Base-by-base conservation (phyloP, 1,139 yeast genomes). In the Meyerozyma elateridarum region DNA sequence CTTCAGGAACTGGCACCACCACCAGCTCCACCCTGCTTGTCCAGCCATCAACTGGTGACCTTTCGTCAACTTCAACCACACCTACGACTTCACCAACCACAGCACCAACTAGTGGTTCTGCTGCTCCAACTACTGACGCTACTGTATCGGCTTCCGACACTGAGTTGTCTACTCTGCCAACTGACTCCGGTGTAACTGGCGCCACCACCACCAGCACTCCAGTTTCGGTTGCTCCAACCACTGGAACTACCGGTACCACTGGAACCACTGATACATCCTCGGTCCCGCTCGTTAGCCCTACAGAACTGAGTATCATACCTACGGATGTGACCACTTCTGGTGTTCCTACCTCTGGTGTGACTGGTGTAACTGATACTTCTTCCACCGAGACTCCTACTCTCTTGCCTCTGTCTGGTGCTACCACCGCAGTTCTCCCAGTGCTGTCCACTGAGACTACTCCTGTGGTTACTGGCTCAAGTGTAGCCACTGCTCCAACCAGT, bases 381-480 rank as follows among this genome's bases (percentile, higher is more conserved):
- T 14, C 16, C 3, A 7, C 26, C 9, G n/a, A n/a, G n/a, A n/a
- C n/a, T n/a, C n/a, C n/a, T n/a, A n/a, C n/a, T n/a, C 14, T 16
- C 13, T 11, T 21, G 11, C 7, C 29, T 8, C 26, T 19, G 22
- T 19, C 35, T 17, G 38, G 38, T 19, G 25, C 37, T 17, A 17
- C 41, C 9, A 28, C 29, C 16, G 36, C 25, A 5, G 35, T 37
- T 12, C 26, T 40, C 15, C 35, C 35, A 21, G 25, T 28, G 9
- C 20, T 19, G 20, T 19, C 8, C 8, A 19, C 7, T 9, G 8
- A 18, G 12, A 13, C 30, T 18, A 6, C 25, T 6, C 18, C 4
- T 4, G 15, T 18, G 16, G 22, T 6, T n/a, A n/a, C n/a, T n/a
- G n/a, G n/a, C n/a, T n/a, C n/a, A 22, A 14, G 29, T 25, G 29